A percentile compares a stretch with the other conserved stretches of the same genome.
phyloP scores from a whole-genome alignment of 495 filamentous ascomycete genomes.

The Staphylotrichum tortipilum region DNA sequence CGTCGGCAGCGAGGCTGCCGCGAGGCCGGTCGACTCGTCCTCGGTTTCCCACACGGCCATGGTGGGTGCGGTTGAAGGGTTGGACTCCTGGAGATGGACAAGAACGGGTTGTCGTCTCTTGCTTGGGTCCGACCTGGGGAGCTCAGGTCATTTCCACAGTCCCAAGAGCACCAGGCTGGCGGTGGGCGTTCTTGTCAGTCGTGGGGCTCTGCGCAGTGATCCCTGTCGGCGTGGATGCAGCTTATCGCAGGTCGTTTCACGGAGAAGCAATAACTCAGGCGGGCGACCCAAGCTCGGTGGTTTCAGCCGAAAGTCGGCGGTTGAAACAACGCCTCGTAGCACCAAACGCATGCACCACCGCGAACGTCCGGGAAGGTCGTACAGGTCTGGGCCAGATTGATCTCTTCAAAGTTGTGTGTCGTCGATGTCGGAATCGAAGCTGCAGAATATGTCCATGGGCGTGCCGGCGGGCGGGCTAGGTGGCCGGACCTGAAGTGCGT shows the following conservation, averaged over 20 bases:
- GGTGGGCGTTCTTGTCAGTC: too few species aligned
- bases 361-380: neutral
- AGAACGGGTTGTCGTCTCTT: constrained; percentile 9
- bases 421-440: neutral
- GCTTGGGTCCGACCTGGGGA: neutral
- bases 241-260: constrained; percentile 8
- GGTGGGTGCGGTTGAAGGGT: constrained; percentile 6
- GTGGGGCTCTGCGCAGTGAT: constrained; percentile 7
- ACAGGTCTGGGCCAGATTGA: neutral
- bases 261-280: neutral
- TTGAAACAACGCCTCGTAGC: neutral
- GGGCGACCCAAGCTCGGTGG: neutral
- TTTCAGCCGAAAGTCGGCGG: neutral
- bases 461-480: too few species aligned
- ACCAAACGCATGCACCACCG: neutral
- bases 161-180: too few species aligned
- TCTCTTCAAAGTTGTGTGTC: neutral
- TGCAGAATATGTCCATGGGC: neutral
- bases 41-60: constrained; percentile 50
- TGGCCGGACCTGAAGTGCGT: too few species aligned
- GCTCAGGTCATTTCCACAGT: constrained; percentile 17
- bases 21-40: constrained; percentile 42
- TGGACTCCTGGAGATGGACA: neutral
- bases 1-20: constrained; percentile 51
- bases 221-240: constrained; percentile 1